Base-by-base conservation (phyloP, 1,284 basidiomycete species). In the Pseudozyma flocculosa region DNA sequence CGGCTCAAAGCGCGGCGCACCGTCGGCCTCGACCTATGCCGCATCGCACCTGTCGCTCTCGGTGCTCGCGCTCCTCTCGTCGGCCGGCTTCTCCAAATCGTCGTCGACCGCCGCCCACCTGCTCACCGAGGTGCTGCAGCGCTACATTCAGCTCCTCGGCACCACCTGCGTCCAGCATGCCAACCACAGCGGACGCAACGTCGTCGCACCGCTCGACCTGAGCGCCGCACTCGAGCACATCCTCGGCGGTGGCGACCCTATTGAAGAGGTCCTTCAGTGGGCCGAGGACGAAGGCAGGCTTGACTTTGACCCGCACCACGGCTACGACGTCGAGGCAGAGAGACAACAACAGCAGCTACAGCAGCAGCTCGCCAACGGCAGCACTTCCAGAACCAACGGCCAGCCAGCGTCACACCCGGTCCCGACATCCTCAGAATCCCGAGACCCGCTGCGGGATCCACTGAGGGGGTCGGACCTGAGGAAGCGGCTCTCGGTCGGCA, bases 261-360 rank as follows among this genome's bases (percentile, higher is more conserved):
- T 69, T 32, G 52, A 59, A 41, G 69, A 72, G 38, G 47, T 72
- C 34, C 47, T 60, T 15, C 59, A 61, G 17, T 72, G 69, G 69
- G 67, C 69, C 2, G 51, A 67, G 45, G 55, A 64, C 15, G 69
- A 72, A 46, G 61, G 46, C 37, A 50, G 53, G 18, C 29, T 65
- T n/a, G 13, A 14, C 2, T 19, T 52, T 5, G 36, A 30, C 11
- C 23, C 17, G 10, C 30, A 34, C 17, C 30, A 34, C 9, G 30
- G 10, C 30, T 9, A 34, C 26, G 26, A 29, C 26, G 7, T 29
- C 26, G 26, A 29, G 7, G 26, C 26, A 29, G 7, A 29, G 7
- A 11, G 26, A 5, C 26, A 11, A 11, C 5, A 5, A 11, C 7
- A 5, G 26, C 26, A 29, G 26, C 26, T n/a, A 5, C 26, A 11